Evolutionary conservation across 768 basidiomycete genomes (phyloP), one percentile per base, ranked within the genome.

Genomic region (Hygrophorus pudorinus): DNA sequence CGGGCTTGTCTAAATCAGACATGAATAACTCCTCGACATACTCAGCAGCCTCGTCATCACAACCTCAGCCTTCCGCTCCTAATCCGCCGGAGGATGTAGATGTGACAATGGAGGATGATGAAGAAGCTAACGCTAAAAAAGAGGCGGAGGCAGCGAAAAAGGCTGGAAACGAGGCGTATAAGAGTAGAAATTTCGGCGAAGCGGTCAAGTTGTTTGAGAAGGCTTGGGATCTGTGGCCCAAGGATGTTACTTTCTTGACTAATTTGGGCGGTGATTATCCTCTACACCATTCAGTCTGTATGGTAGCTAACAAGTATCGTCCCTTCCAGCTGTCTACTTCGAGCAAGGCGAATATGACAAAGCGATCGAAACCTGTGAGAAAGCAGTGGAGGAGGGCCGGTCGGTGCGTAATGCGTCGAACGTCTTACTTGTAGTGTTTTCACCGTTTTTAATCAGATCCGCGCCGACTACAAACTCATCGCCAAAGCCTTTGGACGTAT

Each of bases 311-410:
- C 38, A n/a, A 13, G 38, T 37, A 42, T 41, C 27, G 2, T 16
- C 8, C 6, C 9, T 24, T 21, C 21, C 58, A 84, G 96, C 96
- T 45, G 91, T 80, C 6, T 86, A 93, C 65, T 92, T 91, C 55
- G 96, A 99, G 66, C 75, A 94, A 61, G 89, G 83, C 8, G 81
- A 98, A 29, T 97, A 82, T 55, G 85, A 90, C 65, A 83, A 87
- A 59, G 78, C 79, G 45, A 93, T 99, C 55, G 85, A 92, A 60
- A 78, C 79, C 0, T 93, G 90, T 60, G 82, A 96, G 56, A 93
- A 90, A 65, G 94, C 96, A n/a, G 85, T 90, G 35, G 96, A 98
- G 10, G 88, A 97, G 58, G 96, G 91, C 27, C 83, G 93, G 48
- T 73, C 69, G 48, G 84, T 86, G 53, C 38, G 75, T 40, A 34